phyloP scores from a whole-genome alignment of 2,329 filamentous ascomycete species.

The Pestalotiopsis sp. region DNA sequence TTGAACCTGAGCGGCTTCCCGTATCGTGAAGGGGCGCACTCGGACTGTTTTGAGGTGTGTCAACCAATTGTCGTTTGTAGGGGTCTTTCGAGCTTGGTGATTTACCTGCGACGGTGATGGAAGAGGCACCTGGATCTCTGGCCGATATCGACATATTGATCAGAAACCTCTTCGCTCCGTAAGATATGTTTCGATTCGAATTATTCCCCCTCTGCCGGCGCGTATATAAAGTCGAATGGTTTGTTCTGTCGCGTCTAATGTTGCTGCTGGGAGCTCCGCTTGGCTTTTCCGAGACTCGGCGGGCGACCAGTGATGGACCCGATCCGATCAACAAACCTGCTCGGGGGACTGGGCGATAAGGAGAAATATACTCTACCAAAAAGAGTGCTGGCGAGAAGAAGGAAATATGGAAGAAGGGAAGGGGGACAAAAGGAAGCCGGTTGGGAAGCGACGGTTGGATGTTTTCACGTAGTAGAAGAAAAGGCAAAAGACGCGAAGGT shows the following conservation, averaged over 20 bases:
- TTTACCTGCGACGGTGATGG: constrained; percentile 61
- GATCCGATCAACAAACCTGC: not conserved
- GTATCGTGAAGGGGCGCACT: constrained; percentile 76
- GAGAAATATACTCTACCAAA: not conserved
- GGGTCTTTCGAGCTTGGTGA: not conserved
- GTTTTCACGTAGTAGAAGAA: not conserved
- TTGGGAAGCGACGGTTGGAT: not conserved
- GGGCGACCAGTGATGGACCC: not conserved
- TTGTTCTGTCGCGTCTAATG: not conserved
- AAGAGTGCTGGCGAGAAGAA: not conserved
- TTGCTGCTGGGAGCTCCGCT: not conserved
- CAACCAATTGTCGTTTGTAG: not conserved
- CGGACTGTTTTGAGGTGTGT: constrained; percentile 54
- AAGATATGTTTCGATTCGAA: not conserved
- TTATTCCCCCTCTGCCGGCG: not conserved
- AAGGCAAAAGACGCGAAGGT: not conserved
- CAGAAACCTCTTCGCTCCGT: not conserved
- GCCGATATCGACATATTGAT: constrained; percentile 38
- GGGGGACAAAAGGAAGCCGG: not conserved
- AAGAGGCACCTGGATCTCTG: constrained; percentile 52
- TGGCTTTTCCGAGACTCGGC: not conserved
- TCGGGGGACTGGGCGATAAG: not conserved
- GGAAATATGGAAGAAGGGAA: not conserved
- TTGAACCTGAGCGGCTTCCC: constrained; percentile 90
- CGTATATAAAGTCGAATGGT: not conserved